Conservation (phyloP, 2,329 filamentous ascomycete genomes). For the Aciculosporium take region DNA sequence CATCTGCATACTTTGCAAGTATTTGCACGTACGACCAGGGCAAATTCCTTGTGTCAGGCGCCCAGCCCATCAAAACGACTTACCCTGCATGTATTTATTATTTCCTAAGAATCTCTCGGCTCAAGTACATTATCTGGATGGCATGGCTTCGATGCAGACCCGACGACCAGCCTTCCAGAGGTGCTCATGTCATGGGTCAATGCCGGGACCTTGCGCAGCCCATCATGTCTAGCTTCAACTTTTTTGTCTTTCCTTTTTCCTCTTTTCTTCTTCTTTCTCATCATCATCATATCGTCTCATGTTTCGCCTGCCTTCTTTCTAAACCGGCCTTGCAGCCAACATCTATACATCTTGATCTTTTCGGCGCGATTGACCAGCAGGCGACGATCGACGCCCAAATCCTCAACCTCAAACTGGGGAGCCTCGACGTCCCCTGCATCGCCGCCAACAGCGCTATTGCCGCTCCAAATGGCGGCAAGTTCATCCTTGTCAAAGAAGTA, state of each 20-base stretch:
- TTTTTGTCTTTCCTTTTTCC: neutral
- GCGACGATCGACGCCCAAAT: conserved; percentile 73
- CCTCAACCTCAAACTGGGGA: conserved; percentile 51
- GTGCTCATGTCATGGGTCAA: conserved; percentile 25
- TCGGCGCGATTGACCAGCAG: conserved; percentile 84
- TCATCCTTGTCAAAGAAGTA: conserved; percentile 94
- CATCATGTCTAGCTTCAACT: neutral
- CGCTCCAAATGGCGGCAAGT: conserved; percentile 64
- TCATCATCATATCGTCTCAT: neutral
- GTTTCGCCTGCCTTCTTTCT: conserved; percentile 44
- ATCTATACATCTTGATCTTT: conserved; percentile 95
- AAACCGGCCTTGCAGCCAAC: conserved; percentile 83
- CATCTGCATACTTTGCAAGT: too few relatives aligned
- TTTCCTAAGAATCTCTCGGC: too few relatives aligned
- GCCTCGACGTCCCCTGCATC: conserved; percentile 14
- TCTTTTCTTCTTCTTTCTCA: neutral
- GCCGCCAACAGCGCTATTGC: conserved; percentile 17
- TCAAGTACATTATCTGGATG: conserved; percentile 52
- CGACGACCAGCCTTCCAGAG: conserved; percentile 28
- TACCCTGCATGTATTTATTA: too few relatives aligned
- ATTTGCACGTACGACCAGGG: too few relatives aligned
- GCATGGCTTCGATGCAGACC: conserved; percentile 40
- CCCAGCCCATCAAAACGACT: too few relatives aligned
- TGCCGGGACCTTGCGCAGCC: neutral
- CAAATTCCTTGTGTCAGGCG: too few relatives aligned